Percentiles rank a stretch among this genome's conserved stretches.
These are phyloP conservation scores for Vinca major DNA, from an alignment of 305 asterid genomes.

Conservation along the genomic window DNA sequence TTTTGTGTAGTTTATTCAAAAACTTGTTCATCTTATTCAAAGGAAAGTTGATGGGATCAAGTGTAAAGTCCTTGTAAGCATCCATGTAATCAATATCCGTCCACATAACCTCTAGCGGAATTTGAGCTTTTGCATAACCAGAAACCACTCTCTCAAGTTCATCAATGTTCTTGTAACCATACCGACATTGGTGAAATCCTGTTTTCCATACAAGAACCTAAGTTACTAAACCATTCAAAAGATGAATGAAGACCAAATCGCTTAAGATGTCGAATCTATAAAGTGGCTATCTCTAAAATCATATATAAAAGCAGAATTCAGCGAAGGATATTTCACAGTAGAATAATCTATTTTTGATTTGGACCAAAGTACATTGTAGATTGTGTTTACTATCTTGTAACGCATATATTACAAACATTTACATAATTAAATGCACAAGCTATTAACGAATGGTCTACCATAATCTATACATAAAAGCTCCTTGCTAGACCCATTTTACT, in stretches of 20 bases:
- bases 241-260: background rate
- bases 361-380: background rate
- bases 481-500: too few species aligned
- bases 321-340: too few species aligned
- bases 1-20: constrained; percentile 51
- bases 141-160: constrained; percentile 64
- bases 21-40: constrained; percentile 45
- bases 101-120: constrained; percentile 92
- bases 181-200: constrained; percentile 88
- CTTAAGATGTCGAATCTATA: too few species aligned
- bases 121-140: constrained; percentile 47
- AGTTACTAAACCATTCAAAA: background rate
- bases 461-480: too few species aligned
- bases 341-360: too few species aligned
- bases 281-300: too few species aligned
- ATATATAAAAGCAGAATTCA: too few species aligned
- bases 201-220: background rate
- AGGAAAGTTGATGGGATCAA: constrained; percentile 73
- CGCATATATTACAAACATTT: too few species aligned
- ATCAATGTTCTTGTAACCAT: constrained; percentile 57
- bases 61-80: constrained; percentile 77
- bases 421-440: too few species aligned
- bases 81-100: constrained; percentile 96
- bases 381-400: too few species aligned
- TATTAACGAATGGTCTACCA: too few species aligned